Base-by-base conservation (phyloP, 2,329 filamentous ascomycete genomes). In the Epichloe bromicola region DNA sequence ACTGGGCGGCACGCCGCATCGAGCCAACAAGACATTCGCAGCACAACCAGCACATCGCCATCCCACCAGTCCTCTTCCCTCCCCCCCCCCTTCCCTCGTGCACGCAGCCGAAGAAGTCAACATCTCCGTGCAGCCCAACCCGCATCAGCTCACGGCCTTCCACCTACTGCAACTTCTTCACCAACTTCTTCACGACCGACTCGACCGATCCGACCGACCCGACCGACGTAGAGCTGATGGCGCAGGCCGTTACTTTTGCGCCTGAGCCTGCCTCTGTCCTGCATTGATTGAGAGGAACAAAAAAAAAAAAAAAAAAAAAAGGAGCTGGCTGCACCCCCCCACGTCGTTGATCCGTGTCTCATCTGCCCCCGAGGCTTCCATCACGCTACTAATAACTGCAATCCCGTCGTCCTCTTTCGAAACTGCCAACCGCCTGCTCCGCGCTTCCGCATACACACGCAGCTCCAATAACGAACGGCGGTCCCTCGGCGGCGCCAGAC, bases 191-290 rank as follows among this genome's bases (percentile, higher is more conserved):
- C 19, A 23, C 23, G 15, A 14, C 45, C 30, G 41, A 33, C 42
- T 48, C 45, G 14, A 37, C 19, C 2, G 19, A 20, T 42, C 44
- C n/a, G 51, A 23, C 53, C 26, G 26, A 30, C 26, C 26, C 26
- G 26, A 30, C 8, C 26, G 26, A 30, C 26, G 26, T 30, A 30
- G 26, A 30, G 26, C 53, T 52, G 47, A 56, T 56, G 55, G 55
- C 55, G 53, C 48, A 47, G 48, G 44, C 33, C 38, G 38, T 44
- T 40, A 10, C 41, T 37, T 46, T 43, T 48, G 39, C 46, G 46
- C 49, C 50, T 42, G 49, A 53, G 54, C 55, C 50, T 36, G 50
- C 46, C 23, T 49, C 49, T 40, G 34, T 50, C 51, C 49, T 49
- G 51, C 51, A 43, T 47, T 52, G 39, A 54, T 41, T 34, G 14